Percentiles rank a stretch among this genome's conserved stretches.
Evolutionary conservation across 2,329 filamentous ascomycete species (phyloP).

Genomic region (Metarhizium robertsii): DNA sequence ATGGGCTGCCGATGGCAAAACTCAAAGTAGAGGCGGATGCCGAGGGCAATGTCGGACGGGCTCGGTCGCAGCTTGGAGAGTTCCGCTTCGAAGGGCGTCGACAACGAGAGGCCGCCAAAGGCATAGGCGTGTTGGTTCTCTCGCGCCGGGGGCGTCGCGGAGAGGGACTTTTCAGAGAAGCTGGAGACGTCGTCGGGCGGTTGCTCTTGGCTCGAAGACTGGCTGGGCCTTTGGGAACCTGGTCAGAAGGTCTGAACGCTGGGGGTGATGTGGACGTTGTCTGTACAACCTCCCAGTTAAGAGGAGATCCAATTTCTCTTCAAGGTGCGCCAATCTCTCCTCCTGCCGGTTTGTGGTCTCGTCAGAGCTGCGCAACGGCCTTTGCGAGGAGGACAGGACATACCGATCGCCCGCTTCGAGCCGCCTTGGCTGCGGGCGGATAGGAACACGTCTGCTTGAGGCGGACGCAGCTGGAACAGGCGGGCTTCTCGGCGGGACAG

Average conservation of each 20-base stretch:
- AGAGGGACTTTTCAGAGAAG: constrained; percentile 25
- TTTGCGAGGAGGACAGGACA: constrained; percentile 7
- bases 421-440: constrained; percentile 25
- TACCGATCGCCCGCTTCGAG: constrained; percentile 35
- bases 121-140: constrained; percentile 12
- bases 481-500: constrained; percentile 41
- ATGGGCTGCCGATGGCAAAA: constrained; percentile 34
- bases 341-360: constrained; percentile 23
- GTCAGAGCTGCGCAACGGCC: neutral
- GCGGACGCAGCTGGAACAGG: constrained; percentile 40
- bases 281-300: constrained; percentile 30
- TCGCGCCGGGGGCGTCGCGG: constrained; percentile 18
- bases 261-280: constrained; percentile 5
- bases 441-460: constrained; percentile 39
- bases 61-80: constrained; percentile 18
- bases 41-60: constrained; percentile 22
- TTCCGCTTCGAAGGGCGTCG: constrained; percentile 18
- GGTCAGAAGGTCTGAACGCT: constrained; percentile 18
- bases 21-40: constrained; percentile 31
- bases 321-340: constrained; percentile 39
- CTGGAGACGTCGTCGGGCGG: constrained; percentile 20
- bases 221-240: constrained; percentile 19
- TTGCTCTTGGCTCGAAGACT: constrained; percentile 17
- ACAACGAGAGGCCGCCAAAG: constrained; percentile 13
- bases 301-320: constrained; percentile 42